A percentile compares a stretch with the other conserved stretches of the same genome.
These are phyloP conservation scores for Dimargaris cristalligena DNA, from an alignment of 192 early-diverging fungal genomes.

Conservation along the genomic window DNA sequence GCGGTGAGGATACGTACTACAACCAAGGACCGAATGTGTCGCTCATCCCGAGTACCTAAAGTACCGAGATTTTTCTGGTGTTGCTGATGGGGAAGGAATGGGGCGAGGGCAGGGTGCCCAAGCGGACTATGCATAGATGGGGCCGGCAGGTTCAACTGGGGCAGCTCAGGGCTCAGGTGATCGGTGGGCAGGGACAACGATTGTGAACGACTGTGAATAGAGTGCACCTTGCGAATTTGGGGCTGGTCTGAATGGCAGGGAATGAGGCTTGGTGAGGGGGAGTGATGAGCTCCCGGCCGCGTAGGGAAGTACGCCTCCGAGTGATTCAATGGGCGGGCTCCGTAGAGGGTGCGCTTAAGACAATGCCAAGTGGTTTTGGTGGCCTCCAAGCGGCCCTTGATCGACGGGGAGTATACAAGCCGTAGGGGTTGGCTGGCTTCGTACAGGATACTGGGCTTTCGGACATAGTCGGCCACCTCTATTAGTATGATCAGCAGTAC, in stretches of 20 bases:
- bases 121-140: neutral
- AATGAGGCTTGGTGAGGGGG: neutral
- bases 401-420: neutral
- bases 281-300: neutral
- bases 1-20: neutral
- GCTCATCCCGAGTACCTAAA: neutral
- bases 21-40: neutral
- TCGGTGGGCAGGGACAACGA: neutral
- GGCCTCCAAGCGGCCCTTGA: neutral
- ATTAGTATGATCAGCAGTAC: no score
- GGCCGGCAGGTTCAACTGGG: neutral
- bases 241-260: neutral
- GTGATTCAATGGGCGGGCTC: neutral
- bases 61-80: neutral
- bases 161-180: neutral
- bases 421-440: neutral
- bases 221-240: neutral
- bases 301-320: neutral
- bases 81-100: neutral
- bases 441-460: neutral
- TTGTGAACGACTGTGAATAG: neutral
- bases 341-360: neutral
- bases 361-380: neutral
- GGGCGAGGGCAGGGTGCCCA: neutral
- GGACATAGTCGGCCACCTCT: conserved; percentile 2